Evolutionary conservation across 139 green algal genomes (phyloP), one percentile per base, ranked within the genome.

Genomic region (Haematococcus lacustris): DNA sequence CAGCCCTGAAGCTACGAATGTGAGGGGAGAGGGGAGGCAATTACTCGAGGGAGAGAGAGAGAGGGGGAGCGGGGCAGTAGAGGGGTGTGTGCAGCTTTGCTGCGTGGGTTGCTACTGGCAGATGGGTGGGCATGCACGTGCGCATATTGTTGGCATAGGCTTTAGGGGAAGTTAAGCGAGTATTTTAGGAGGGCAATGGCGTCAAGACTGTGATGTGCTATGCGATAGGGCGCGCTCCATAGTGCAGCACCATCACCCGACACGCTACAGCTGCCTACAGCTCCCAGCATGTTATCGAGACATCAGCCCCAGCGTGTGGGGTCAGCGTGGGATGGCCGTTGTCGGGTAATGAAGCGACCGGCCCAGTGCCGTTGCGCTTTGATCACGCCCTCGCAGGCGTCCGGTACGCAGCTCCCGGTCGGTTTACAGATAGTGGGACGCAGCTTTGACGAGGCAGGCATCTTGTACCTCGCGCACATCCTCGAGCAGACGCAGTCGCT

Each of bases 351-450:
- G n/a, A n/a, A n/a, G n/a, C n/a, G n/a, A n/a, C n/a, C n/a, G n/a
- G n/a, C n/a, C n/a, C n/a, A n/a, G n/a, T n/a, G n/a, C n/a, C n/a
- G n/a, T n/a, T n/a, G n/a, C n/a, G n/a, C n/a, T 53, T 9, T 17
- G 17, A 9, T 28, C 43, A 28, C 43, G 9, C 43, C 9, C 43
- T 17, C 43, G 43, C 43, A 53, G 43, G 43, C 9, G 9, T 9
- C 9, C 43, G 9, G 17, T 30, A 21, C 53, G 23, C 4, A 21
- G 9, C 53, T 97, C 68, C 92, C 92, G 0, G 75, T 97, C 0
- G 91, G 92, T 0, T 28, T 97, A 68, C 92, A 97, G 77, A 67
- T 97, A 21, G 80, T 96, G 6, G 92, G 86, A 0, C 72, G 72
- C 25, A 76, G 83, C n/a, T 93, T 94, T 76, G 86, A 76, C 1